Conservation (phyloP, 139 green algal genomes). For the Zygnema circumcarinatum region DNA sequence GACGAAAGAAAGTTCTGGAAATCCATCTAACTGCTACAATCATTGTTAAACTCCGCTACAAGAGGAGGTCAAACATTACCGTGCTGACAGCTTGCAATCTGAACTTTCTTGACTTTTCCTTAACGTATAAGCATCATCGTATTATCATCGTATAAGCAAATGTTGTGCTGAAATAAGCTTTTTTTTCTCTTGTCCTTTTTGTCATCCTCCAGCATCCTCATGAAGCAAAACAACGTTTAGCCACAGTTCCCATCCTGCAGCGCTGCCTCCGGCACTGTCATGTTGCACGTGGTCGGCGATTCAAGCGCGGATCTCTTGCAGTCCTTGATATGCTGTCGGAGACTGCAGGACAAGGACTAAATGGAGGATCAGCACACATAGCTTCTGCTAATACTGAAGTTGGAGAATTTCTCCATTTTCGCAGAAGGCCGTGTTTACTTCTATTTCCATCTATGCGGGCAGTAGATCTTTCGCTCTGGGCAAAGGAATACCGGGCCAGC, state of each 20-base stretch:
- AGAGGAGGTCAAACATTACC: no score
- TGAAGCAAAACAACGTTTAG: constrained; percentile 14
- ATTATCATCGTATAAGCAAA: no score
- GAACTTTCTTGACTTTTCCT: no score
- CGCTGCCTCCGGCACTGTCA: not conserved
- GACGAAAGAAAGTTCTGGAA: no score
- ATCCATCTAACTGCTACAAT: no score
- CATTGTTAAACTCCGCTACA: no score
- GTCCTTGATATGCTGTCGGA: constrained; percentile 7
- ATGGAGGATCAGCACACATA: no score
- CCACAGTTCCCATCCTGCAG: constrained; percentile 15
- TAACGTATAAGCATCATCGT: no score
- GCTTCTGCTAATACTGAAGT: not conserved
- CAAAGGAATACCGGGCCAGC: not conserved
- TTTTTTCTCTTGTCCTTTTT: no score
- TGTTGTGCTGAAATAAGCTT: no score
- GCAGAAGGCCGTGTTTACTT: not conserved
- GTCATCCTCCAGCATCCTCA: constrained; percentile 29
- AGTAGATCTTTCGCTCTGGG: constrained; percentile 8
- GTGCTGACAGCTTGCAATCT: no score
- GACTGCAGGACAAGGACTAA: not conserved
- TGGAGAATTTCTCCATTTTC: not conserved
- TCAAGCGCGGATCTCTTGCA: constrained; percentile 1
- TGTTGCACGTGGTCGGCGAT: constrained; percentile 4
- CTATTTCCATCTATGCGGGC: not conserved